Percentiles rank a stretch among this genome's conserved stretches.
These are phyloP conservation scores for Nemania sp. DNA, from an alignment of 2,329 filamentous ascomycete species.

Conservation along the genomic window DNA sequence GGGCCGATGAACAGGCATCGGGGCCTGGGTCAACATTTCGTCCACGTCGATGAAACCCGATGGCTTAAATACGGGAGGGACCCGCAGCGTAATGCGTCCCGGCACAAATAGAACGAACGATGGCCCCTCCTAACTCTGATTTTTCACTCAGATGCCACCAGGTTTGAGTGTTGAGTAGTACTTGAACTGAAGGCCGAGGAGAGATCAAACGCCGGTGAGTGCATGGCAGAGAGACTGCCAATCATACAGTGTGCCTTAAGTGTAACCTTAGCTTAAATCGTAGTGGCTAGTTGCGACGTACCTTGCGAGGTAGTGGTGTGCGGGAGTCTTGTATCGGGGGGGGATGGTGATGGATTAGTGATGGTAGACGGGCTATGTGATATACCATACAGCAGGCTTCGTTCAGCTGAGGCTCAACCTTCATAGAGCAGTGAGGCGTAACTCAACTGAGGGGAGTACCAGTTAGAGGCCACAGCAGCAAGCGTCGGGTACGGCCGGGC, in stretches of 20 bases:
- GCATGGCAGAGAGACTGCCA: constrained; percentile 23
- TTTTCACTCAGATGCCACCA: not conserved
- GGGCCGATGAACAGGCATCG: constrained; percentile 53
- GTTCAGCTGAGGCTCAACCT: constrained; percentile 29
- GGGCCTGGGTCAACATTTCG: constrained; percentile 50
- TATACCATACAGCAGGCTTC: constrained; percentile 15
- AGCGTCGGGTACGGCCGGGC: not conserved
- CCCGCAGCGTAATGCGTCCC: constrained; percentile 5
- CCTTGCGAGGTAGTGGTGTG: constrained; percentile 5
- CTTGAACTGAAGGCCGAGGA: constrained; percentile 14
- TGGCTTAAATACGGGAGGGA: constrained; percentile 9
- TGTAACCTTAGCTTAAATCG: constrained; percentile 18
- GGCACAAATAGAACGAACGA: constrained; percentile 6
- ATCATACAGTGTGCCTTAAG: constrained; percentile 12
- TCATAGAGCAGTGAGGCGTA: constrained; percentile 24
- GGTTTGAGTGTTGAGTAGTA: not conserved
- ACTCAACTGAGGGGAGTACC: constrained; percentile 19
- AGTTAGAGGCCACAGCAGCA: constrained; percentile 12
- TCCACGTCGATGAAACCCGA: constrained; percentile 11
- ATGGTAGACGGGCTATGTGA: constrained; percentile 10
- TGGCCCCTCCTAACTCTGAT: constrained; percentile 3
- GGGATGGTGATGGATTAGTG: not conserved
- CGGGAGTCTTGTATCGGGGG: not conserved
- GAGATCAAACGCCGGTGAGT: constrained; percentile 9
- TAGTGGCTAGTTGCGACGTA: constrained; percentile 3